Evolutionary conservation across 805 yeast species (phyloP).

Genomic region (Candida coleopterorum): DNA sequence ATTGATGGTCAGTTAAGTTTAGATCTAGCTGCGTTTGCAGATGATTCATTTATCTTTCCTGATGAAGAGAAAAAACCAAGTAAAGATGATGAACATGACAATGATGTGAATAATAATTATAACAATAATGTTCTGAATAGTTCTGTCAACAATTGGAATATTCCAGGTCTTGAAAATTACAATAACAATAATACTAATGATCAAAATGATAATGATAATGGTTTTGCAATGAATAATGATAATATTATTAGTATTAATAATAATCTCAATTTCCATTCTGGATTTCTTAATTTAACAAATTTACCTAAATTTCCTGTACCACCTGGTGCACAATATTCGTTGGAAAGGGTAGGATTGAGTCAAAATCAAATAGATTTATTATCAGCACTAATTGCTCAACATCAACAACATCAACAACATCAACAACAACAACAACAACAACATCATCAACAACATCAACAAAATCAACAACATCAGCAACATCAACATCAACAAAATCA

Average conservation of each 20-base stretch:
- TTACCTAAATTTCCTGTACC: conserved; percentile 67
- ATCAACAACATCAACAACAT: conserved; percentile 16
- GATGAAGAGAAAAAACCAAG: conserved; percentile 59
- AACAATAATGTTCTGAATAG: background rate
- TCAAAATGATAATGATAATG: too few species aligned
- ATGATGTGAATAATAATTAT: background rate
- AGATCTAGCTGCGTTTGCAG: conserved; percentile 79
- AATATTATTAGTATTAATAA: background rate
- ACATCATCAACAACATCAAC: too few species aligned
- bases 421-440: background rate
- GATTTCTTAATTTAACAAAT: conserved; percentile 10
- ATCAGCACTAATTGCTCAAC: conserved; percentile 69
- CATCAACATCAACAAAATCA: too few species aligned
- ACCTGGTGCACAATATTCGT: conserved; percentile 61
- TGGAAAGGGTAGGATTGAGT: conserved; percentile 62
- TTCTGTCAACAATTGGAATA: background rate
- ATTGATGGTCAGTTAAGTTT: conserved; percentile 37
- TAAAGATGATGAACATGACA: conserved; percentile 5
- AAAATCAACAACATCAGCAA: too few species aligned
- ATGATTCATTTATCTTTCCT: conserved; percentile 73
- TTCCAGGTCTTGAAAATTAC: background rate
- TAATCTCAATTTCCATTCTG: background rate
- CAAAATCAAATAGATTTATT: conserved; percentile 69
- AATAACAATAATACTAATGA: background rate
- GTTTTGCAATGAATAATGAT: too few species aligned